Conservation (phyloP, 1,284 basidiomycete genomes). For the Rhodofomes roseus region DNA sequence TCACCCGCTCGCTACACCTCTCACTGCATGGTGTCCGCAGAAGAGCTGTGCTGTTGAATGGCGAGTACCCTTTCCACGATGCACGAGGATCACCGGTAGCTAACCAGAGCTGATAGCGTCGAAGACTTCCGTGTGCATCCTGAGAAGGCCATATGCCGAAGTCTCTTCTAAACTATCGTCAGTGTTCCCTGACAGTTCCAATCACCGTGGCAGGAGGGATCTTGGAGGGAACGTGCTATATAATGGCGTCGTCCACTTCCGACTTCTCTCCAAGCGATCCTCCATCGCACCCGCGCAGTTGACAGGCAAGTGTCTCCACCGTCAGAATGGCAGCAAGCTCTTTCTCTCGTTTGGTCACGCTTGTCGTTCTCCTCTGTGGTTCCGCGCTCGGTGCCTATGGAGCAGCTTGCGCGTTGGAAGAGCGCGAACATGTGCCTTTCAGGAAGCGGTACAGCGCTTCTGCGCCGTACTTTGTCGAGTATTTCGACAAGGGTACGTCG, state of each 20-base stretch:
- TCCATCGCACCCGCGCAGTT: neutral
- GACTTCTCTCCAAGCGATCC: neutral
- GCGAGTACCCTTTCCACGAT: neutral
- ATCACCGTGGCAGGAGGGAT: neutral
- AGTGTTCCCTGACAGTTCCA: neutral
- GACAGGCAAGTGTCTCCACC: neutral
- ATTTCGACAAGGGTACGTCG: conserved; percentile 36
- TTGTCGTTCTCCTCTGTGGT: neutral
- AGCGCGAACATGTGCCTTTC: neutral
- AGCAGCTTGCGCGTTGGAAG: neutral
- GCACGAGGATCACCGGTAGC: neutral
- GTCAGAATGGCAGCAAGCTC: neutral
- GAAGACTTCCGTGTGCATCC: neutral
- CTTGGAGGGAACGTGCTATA: neutral
- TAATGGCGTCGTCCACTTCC: neutral
- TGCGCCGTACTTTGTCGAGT: conserved; percentile 41
- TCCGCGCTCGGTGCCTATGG: neutral
- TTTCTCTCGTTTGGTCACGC: neutral
- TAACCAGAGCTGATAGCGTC: neutral
- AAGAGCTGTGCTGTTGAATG: neutral
- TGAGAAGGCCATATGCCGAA: neutral
- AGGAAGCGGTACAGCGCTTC: conserved; percentile 15
- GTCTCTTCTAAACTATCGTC: neutral
- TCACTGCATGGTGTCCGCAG: neutral
- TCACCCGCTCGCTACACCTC: neutral